Evolutionary conservation across 2,329 filamentous ascomycete species (phyloP).

Genomic region (Cryphonectria nitschkei): DNA sequence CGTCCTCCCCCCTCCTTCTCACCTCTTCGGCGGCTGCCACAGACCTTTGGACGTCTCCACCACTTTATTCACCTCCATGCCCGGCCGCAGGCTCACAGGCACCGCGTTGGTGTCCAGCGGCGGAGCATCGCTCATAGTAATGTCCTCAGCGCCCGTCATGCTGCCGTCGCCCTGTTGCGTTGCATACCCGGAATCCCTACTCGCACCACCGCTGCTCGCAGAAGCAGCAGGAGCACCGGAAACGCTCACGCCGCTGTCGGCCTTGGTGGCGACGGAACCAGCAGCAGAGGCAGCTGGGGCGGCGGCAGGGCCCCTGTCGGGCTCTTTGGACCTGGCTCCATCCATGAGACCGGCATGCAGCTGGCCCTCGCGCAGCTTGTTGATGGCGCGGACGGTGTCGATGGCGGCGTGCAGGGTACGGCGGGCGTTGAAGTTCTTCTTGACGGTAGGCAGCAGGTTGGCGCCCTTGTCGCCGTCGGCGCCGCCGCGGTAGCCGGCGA

Average conservation of each 20-base stretch:
- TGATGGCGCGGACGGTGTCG: constrained; percentile 72
- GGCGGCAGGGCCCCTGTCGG: constrained; percentile 39
- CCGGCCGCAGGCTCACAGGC: constrained; percentile 58
- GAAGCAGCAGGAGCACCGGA: neutral
- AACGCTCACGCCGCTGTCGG: constrained; percentile 49
- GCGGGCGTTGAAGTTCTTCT: constrained; percentile 75
- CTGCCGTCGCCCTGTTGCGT: constrained; percentile 41
- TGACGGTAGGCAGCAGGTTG: constrained; percentile 69
- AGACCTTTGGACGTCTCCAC: constrained; percentile 68
- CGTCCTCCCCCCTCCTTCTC: neutral
- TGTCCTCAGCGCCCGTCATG: constrained; percentile 43
- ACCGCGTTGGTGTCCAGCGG: constrained; percentile 37
- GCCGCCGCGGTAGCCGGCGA: constrained; percentile 53
- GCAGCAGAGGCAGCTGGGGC: neutral
- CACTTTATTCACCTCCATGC: constrained; percentile 58
- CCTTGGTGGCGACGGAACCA: constrained; percentile 36
- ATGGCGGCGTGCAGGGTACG: constrained; percentile 71
- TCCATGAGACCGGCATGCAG: constrained; percentile 60
- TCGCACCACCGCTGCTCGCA: constrained; percentile 36
- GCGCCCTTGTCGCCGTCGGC: constrained; percentile 53
- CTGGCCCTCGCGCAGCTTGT: constrained; percentile 69
- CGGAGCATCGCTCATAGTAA: constrained; percentile 53
- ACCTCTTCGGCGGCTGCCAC: constrained; percentile 48
- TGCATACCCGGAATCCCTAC: constrained; percentile 54
- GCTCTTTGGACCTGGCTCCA: constrained; percentile 58